Evolutionary conservation across 148 eudicot genomes (phyloP).

Genomic region (Heliosperma pusillum): DNA sequence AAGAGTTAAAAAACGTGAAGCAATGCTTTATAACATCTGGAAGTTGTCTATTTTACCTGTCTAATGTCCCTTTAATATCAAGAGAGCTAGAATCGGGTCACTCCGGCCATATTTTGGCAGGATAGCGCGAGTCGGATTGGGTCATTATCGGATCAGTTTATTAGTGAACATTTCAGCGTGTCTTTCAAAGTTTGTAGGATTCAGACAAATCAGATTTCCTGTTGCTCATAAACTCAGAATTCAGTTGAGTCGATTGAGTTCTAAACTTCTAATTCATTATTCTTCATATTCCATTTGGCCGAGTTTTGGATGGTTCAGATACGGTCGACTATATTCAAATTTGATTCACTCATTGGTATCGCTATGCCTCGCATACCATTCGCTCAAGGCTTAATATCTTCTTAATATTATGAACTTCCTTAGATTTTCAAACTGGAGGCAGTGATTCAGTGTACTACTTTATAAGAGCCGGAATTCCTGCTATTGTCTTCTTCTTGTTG

Average conservation of each 20-base stretch:
- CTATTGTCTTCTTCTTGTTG: not conserved
- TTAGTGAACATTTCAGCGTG: no score
- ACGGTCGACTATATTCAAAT: not conserved
- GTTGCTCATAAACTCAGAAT: no score
- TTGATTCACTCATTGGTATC: not conserved
- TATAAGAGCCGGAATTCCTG: not conserved
- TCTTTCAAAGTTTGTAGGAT: no score
- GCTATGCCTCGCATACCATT: no score
- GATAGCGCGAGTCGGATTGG: no score
- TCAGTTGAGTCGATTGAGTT: no score
- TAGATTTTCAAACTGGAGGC: not conserved
- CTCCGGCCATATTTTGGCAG: not conserved
- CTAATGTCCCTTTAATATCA: not conserved
- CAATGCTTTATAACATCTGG: not conserved
- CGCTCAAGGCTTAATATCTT: no score
- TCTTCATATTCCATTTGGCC: not conserved
- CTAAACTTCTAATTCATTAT: not conserved
- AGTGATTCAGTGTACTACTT: not conserved
- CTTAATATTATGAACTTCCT: not conserved
- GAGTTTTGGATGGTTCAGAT: not conserved
- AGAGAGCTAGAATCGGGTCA: not conserved
- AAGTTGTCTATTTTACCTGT: not conserved
- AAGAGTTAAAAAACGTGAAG: not conserved
- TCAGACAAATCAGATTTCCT: no score
- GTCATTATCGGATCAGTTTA: no score